A percentile compares a stretch with the other conserved stretches of the same genome.
phyloP scores from a whole-genome alignment of 768 basidiomycete species.

The Sarcodon sp. region DNA sequence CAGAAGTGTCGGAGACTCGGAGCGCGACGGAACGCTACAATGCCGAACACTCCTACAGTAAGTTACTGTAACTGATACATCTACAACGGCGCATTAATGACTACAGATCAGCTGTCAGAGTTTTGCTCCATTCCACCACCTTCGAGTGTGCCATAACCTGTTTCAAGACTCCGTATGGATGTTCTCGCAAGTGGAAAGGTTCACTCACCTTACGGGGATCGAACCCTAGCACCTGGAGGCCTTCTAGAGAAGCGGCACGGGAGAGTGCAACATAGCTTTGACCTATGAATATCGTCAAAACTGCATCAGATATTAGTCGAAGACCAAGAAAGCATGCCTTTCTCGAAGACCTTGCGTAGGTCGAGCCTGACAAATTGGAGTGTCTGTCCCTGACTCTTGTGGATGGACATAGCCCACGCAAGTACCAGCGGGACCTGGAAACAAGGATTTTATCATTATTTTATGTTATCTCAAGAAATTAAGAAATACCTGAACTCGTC shows the following conservation, averaged over 20 bases:
- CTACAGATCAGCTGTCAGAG: constrained; percentile 21
- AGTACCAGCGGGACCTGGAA: constrained; percentile 60
- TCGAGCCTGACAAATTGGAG: constrained; percentile 54
- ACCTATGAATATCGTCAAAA: constrained; percentile 26
- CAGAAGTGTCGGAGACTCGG: too few relatives aligned
- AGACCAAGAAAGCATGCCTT: constrained; percentile 17
- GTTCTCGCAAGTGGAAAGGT: background rate
- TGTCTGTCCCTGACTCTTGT: constrained; percentile 71
- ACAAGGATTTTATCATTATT: background rate
- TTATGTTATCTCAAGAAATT: background rate
- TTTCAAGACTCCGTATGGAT: background rate
- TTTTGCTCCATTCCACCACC: constrained; percentile 61
- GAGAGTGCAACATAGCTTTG: constrained; percentile 90
- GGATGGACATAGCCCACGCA: constrained; percentile 70
- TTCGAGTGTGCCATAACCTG: constrained; percentile 66
- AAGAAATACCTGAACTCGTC: constrained; percentile 26
- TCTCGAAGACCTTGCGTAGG: constrained; percentile 53
- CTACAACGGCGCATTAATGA: too few relatives aligned
- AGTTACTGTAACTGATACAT: too few relatives aligned
- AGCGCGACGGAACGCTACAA: too few relatives aligned
- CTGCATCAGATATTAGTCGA: background rate
- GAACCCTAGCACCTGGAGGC: constrained; percentile 78
- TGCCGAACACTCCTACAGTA: too few relatives aligned
- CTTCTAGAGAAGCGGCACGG: constrained; percentile 76
- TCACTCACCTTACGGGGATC: constrained; percentile 50